Conservation (phyloP, 805 yeast species). For the Yamadazyma ubonensis region DNA sequence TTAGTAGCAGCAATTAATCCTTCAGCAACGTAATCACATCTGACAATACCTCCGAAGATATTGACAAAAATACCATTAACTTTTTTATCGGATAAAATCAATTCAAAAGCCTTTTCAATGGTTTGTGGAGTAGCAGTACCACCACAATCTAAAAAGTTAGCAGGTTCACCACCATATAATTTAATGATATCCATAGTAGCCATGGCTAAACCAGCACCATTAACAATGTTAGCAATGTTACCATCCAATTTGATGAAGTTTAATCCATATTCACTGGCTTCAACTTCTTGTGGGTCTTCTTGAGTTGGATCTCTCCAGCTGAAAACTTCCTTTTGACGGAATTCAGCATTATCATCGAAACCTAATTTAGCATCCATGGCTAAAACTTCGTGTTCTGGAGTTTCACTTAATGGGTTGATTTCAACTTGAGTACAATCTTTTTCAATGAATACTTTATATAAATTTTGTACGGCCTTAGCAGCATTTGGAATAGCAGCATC, state of each 20-base stretch:
- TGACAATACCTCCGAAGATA: constrained; percentile 98
- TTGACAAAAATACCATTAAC: constrained; percentile 96
- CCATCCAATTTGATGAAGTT: constrained; percentile 98
- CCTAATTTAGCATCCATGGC: constrained; percentile 99
- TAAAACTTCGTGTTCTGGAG: constrained; percentile 82
- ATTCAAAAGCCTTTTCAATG: constrained; percentile 92
- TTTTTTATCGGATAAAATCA: constrained; percentile 83
- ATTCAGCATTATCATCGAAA: constrained; percentile 94
- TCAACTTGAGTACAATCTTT: constrained; percentile 97
- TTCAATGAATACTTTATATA: constrained; percentile 86
- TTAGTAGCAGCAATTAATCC: constrained; percentile 96
- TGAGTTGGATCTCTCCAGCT: constrained; percentile 96
- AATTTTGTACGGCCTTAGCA: constrained; percentile 79
- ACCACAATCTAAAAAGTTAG: constrained; percentile 99
- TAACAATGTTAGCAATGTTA: constrained; percentile 96
- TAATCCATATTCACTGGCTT: constrained; percentile 84
- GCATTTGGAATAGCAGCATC: constrained; percentile 77
- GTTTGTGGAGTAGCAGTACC: constrained; percentile 99
- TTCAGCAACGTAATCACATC: constrained; percentile 98
- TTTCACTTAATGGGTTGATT: constrained; percentile 96
- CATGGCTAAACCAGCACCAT: constrained; percentile 99
- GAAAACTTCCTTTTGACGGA: constrained; percentile 93
- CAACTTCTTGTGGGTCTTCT: constrained; percentile 95
- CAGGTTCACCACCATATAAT: constrained; percentile 97
- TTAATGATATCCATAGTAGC: constrained; percentile 99